Percentiles rank a stretch among this genome's conserved stretches.
These are phyloP conservation scores for Pseudevernia furfuracea DNA, from an alignment of 495 filamentous ascomycete species.

Conservation along the genomic window DNA sequence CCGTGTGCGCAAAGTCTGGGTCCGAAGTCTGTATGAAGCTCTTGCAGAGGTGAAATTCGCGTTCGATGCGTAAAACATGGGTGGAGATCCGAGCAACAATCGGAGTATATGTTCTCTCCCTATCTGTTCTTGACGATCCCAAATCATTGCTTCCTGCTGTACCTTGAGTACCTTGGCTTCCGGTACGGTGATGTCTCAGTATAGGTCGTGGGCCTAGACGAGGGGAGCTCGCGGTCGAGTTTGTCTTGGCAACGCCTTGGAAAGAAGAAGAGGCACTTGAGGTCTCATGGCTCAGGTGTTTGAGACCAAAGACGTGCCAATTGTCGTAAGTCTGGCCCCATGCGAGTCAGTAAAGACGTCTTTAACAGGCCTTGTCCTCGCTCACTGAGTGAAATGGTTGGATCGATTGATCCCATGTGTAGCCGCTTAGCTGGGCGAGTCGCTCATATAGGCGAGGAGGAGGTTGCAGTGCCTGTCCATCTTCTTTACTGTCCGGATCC, in stretches of 20 bases:
- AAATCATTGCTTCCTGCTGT: constrained; percentile 36
- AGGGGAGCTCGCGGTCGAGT: constrained; percentile 41
- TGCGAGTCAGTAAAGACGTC: constrained; percentile 2
- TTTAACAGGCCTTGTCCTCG: neutral
- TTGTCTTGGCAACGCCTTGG: constrained; percentile 35
- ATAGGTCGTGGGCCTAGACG: constrained; percentile 36
- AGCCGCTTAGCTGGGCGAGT: constrained; percentile 62
- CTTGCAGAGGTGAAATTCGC: constrained; percentile 73
- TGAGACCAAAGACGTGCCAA: constrained; percentile 56
- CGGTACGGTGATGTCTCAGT: constrained; percentile 35
- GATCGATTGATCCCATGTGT: constrained; percentile 63
- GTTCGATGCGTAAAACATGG: constrained; percentile 71
- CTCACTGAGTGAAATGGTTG: constrained; percentile 62
- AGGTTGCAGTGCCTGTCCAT: constrained; percentile 29
- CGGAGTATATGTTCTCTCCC: constrained; percentile 38
- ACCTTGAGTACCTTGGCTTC: constrained; percentile 39
- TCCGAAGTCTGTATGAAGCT: constrained; percentile 62
- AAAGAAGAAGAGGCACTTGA: constrained; percentile 43
- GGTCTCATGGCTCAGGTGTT: constrained; percentile 35
- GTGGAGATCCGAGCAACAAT: constrained; percentile 73
- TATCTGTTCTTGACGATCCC: constrained; percentile 34
- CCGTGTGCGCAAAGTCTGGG: constrained; percentile 63
- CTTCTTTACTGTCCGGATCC: constrained; percentile 7
- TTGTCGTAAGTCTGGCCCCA: constrained; percentile 56
- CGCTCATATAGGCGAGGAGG: constrained; percentile 66